Conservation (phyloP, 2,329 filamentous ascomycete species). For the Ascochyta viciae-villosae region DNA sequence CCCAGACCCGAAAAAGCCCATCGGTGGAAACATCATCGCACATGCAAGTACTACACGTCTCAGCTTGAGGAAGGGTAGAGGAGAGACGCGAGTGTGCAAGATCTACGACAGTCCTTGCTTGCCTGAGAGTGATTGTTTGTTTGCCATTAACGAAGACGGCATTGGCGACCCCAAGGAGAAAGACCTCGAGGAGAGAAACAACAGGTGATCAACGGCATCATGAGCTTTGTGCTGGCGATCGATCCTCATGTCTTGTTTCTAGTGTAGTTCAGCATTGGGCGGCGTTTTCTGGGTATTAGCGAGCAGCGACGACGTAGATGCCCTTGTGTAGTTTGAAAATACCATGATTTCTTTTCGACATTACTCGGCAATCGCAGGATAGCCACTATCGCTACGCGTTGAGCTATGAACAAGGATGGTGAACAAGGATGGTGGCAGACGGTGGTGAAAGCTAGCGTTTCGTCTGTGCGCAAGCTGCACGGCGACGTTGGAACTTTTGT, state of each 20-base stretch:
- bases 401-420: not conserved
- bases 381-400: too few relatives aligned
- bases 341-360: not conserved
- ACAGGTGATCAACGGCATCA: conserved; percentile 18
- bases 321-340: not conserved
- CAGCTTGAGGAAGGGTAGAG: conserved; percentile 93
- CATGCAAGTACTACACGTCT: conserved; percentile 95
- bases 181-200: conserved; percentile 76
- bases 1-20: conserved; percentile 98
- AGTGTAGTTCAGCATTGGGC: conserved; percentile 21
- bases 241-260: not conserved
- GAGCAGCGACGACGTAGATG: conserved; percentile 15
- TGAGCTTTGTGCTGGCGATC: not conserved
- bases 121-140: conserved; percentile 94
- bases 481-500: conserved; percentile 34
- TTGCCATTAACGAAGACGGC: conserved; percentile 96
- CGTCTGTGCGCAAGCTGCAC: conserved; percentile 32
- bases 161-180: conserved; percentile 96
- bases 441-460: conserved; percentile 3
- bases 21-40: conserved; percentile 98
- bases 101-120: conserved; percentile 98
- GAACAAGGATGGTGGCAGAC: not conserved
- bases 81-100: conserved; percentile 96
- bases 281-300: conserved; percentile 19
- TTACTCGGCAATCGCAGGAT: too few relatives aligned